Base-by-base conservation (phyloP, 208 protist species). In the Borovskyia barvae region DNA sequence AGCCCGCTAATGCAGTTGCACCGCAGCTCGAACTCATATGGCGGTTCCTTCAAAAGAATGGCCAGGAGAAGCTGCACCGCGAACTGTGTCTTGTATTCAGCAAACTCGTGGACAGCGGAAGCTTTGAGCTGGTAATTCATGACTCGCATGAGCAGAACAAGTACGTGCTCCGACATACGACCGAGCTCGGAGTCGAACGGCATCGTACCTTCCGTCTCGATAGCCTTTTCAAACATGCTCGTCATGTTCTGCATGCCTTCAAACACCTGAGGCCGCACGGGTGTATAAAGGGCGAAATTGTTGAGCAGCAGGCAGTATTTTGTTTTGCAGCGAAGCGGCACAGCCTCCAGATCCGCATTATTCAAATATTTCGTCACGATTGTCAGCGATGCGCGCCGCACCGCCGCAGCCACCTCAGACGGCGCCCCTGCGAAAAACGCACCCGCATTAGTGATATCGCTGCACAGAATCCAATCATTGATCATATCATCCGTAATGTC, bases 101-200 rank as follows among this genome's bases (percentile, higher is more conserved):
- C 82, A 63, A 97, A 97, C 72, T 97, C 88, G 36, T 88, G 82
- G 36, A 97, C 86, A 29, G 80, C 84, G n/a, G 80, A 54, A 22
- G 91, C 91, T 70, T 82, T 88, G 14, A 97, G 75, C 54, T 94
- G 88, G 78, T 94, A 97, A 17, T 83, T 69, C 36, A 77, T 92
- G 20, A 93, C 81, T 46, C 91, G 87, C 80, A 93, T 93, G 45
- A 97, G 75, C 33, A 97, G 86, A 57, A 94, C 91, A 5, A 94
- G 80, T 2, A 95, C 87, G 66, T 97, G 91, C 70, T 97, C 87
- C 30, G 87, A 92, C 88, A 97, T 93, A 50, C 91, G 87, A 29
- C 91, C 91, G 41, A 97, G 80, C 59, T 97, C 87, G 1, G 85
- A 92, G 52, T 94, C 89, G 36, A 97, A 97, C 26, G 85, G 83